Conservation (phyloP, 2,329 filamentous ascomycete genomes). For the Beauveria brongniartii region DNA sequence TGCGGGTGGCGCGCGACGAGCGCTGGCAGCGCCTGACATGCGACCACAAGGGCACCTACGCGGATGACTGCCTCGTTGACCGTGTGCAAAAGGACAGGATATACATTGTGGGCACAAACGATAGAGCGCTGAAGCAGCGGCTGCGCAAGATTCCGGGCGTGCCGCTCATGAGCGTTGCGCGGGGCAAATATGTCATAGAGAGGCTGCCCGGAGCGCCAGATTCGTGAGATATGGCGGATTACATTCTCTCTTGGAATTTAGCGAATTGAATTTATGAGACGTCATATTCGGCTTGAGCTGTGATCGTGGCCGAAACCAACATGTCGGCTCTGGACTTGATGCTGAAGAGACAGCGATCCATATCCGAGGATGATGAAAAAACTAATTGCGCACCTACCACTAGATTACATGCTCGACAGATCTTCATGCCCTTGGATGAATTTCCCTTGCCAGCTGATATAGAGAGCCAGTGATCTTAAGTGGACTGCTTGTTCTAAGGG, state of each 20-base stretch:
- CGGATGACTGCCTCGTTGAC: conserved; percentile 79
- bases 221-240: conserved; percentile 17
- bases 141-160: conserved; percentile 65
- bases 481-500: background rate
- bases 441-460: no score
- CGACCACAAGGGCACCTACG: conserved; percentile 76
- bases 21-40: conserved; percentile 80
- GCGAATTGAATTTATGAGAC: background rate
- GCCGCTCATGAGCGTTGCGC: conserved; percentile 70
- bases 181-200: conserved; percentile 93
- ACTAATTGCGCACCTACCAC: background rate
- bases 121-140: conserved; percentile 72
- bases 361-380: background rate
- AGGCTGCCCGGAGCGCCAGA: conserved; percentile 78
- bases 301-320: background rate
- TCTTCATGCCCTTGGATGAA: no score
- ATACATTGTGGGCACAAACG: conserved; percentile 71
- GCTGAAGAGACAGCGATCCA: background rate
- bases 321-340: background rate
- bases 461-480: no score
- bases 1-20: conserved; percentile 82
- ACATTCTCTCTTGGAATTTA: conserved; percentile 3
- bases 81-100: conserved; percentile 66
- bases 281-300: background rate
- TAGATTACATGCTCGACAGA: no score